Conservation (phyloP, 345 rosid genomes). For the Theobroma cacao region DNA sequence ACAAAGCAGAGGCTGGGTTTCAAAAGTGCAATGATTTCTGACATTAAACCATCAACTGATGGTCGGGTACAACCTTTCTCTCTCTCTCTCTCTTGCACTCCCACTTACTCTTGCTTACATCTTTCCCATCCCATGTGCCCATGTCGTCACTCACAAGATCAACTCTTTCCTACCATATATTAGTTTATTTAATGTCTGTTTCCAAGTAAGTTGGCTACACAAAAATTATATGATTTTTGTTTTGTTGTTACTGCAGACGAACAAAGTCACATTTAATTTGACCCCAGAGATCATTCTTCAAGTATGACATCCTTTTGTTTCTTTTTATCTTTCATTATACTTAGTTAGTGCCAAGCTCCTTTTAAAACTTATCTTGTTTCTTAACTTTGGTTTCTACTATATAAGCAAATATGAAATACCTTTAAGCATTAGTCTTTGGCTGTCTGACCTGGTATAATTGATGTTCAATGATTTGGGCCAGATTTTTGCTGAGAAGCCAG, state of each 20-base stretch:
- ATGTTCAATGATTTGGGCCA: slow-evolving; percentile 26
- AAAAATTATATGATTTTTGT: slow-evolving; percentile 1
- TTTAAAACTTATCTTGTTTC: background rate
- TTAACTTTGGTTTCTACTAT: slow-evolving; percentile 1
- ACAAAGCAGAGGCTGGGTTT: slow-evolving; percentile 77
- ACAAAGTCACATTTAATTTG: slow-evolving; percentile 83
- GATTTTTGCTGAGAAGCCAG: slow-evolving; percentile 98
- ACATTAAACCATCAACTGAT: slow-evolving; percentile 73
- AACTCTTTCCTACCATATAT: background rate
- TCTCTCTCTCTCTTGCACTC: slow-evolving; percentile 12
- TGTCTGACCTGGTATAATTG: background rate
- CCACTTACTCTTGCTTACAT: background rate
- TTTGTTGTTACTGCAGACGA: slow-evolving; percentile 59
- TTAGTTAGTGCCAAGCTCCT: background rate
- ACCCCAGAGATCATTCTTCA: slow-evolving; percentile 86
- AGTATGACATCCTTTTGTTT: slow-evolving; percentile 35
- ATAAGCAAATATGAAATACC: slow-evolving; percentile 8
- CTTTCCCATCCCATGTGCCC: background rate
- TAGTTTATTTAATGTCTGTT: background rate
- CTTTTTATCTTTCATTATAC: background rate
- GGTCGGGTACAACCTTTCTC: slow-evolving; percentile 63
- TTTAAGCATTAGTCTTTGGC: slow-evolving; percentile 1
- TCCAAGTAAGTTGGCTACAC: background rate
- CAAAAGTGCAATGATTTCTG: slow-evolving; percentile 85
- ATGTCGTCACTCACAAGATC: background rate